Evolutionary conservation across 805 yeast species (phyloP).

Genomic region (Yarrowia bubula): DNA sequence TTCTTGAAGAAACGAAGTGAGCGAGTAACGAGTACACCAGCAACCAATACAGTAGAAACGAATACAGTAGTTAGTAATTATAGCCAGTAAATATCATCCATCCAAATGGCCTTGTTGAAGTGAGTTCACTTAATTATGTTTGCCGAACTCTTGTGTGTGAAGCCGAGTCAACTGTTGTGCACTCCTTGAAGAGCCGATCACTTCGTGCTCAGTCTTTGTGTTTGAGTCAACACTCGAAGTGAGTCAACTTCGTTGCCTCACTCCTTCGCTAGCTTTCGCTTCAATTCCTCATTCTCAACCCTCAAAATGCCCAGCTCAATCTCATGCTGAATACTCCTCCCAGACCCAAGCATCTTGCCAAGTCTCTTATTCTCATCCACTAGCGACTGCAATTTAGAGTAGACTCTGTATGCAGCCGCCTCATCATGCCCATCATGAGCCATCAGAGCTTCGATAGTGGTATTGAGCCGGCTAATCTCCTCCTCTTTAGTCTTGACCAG

Average conservation of each 20-base stretch:
- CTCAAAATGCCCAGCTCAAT: constrained; percentile 16
- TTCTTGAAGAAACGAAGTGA: no score
- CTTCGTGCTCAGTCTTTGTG: no score
- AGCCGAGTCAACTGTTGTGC: no score
- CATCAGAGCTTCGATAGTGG: constrained; percentile 9
- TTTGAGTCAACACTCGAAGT: no score
- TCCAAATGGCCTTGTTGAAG: no score
- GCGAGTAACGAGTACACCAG: no score
- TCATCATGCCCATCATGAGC: background rate
- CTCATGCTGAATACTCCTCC: background rate
- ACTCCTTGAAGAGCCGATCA: no score
- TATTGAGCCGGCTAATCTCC: background rate
- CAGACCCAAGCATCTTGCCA: constrained; percentile 1
- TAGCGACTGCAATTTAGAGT: background rate
- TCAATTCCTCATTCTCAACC: constrained; percentile 1
- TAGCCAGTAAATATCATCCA: no score
- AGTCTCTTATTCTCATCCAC: background rate
- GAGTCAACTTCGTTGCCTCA: background rate
- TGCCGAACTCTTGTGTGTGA: no score
- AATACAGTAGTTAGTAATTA: no score
- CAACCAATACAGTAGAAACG: no score
- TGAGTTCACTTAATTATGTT: no score
- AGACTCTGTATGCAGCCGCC: background rate
- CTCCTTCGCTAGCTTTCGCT: background rate
- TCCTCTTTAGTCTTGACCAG: constrained; percentile 3